Conservation (phyloP, 768 basidiomycete genomes). For the Podaxis mareebaensis region DNA sequence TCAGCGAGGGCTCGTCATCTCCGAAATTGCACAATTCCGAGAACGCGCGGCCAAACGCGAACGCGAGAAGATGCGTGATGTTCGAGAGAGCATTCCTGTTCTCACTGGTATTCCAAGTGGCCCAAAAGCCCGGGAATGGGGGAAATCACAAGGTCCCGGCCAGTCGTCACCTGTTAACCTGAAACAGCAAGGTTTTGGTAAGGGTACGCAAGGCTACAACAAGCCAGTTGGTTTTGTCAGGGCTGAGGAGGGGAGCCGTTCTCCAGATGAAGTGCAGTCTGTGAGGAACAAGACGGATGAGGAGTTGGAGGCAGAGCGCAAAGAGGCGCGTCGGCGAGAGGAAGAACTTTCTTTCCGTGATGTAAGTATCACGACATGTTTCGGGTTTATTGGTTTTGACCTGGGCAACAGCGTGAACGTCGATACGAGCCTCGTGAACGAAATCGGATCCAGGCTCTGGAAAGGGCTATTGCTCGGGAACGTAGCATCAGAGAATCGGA, state of each 20-base stretch:
- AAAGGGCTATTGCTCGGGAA: conserved; percentile 75
- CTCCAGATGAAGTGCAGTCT: conserved; percentile 36
- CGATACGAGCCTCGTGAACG: conserved; percentile 93
- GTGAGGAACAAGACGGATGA: conserved; percentile 73
- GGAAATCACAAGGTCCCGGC: conserved; percentile 52
- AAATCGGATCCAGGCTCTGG: conserved; percentile 72
- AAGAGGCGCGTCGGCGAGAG: conserved; percentile 71
- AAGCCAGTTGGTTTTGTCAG: conserved; percentile 86
- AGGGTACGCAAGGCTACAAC: conserved; percentile 73
- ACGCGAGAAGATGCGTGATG: conserved; percentile 84
- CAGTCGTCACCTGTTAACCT: conserved; percentile 26
- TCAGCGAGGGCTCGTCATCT: conserved; percentile 87
- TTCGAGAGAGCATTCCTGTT: conserved; percentile 55
- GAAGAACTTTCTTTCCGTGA: conserved; percentile 86
- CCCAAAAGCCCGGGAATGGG: conserved; percentile 80
- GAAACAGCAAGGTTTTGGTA: conserved; percentile 55
- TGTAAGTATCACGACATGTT: conserved; percentile 47
- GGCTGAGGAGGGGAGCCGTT: conserved; percentile 45
- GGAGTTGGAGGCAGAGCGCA: conserved; percentile 81
- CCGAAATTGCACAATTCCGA: conserved; percentile 95
- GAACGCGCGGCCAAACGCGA: conserved; percentile 92
- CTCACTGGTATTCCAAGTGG: conserved; percentile 60
- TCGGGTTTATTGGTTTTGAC: background rate
- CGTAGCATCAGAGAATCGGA: conserved; percentile 73
- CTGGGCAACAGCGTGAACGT: conserved; percentile 72